phyloP scores from a whole-genome alignment of 2,329 filamentous ascomycete genomes.

The Ceratocystis harringtonii region DNA sequence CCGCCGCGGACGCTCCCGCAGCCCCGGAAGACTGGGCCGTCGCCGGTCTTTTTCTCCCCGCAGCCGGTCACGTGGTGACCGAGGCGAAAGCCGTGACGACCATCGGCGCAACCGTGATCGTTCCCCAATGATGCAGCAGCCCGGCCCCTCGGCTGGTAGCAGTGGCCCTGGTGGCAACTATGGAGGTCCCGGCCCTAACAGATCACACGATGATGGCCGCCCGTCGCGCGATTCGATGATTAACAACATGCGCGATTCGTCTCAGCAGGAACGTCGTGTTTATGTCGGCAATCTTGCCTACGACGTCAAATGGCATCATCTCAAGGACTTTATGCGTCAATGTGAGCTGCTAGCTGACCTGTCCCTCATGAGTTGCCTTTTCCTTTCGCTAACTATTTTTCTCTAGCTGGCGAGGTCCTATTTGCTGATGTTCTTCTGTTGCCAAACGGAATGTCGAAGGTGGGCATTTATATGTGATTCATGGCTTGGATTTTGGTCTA shows the following conservation, averaged over 20 bases:
- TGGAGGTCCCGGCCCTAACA: conserved; percentile 45
- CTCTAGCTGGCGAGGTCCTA: conserved; percentile 88
- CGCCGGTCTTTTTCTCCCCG: conserved; percentile 68
- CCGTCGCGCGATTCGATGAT: conserved; percentile 90
- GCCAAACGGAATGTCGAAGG: conserved; percentile 99
- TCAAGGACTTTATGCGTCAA: conserved; percentile 99
- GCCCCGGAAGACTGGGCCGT: conserved; percentile 52
- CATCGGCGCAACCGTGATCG: conserved; percentile 61
- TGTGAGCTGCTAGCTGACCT: conserved; percentile 44
- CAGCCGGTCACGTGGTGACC: conserved; percentile 51
- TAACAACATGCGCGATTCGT: conserved; percentile 81
- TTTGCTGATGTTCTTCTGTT: conserved; percentile 98
- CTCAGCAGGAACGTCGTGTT: conserved; percentile 96
- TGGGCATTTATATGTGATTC: conserved; percentile 79
- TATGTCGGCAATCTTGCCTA: conserved; percentile 98
- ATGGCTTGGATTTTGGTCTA: conserved; percentile 30
- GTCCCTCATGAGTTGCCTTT: not conserved
- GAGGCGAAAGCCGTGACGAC: conserved; percentile 51
- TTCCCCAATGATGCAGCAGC: conserved; percentile 54
- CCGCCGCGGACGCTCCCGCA: conserved; percentile 68
- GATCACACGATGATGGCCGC: conserved; percentile 70
- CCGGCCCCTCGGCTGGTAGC: conserved; percentile 51
- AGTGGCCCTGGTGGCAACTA: conserved; percentile 52
- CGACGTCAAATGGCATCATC: conserved; percentile 99
- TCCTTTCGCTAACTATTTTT: not conserved